Evolutionary conservation across 192 early-diverging fungal genomes (phyloP).

Genomic region (Coemansia sp.): DNA sequence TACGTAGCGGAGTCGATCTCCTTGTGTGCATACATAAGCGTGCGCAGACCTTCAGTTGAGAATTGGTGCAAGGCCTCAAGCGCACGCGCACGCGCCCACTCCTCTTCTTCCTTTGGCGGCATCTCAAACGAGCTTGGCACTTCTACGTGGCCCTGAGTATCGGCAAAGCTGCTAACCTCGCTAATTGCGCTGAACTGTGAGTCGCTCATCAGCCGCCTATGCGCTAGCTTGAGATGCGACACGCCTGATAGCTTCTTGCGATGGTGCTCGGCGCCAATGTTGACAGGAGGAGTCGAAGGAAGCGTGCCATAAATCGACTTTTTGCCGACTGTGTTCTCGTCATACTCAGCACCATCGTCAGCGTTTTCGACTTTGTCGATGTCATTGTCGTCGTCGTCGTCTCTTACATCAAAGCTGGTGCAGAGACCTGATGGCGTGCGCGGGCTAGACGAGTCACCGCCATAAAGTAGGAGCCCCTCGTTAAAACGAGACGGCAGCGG

Average conservation of each 20-base stretch:
- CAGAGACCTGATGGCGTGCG: conserved; percentile 5
- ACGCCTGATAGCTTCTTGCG: neutral
- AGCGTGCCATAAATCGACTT: neutral
- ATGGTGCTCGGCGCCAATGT: conserved; percentile 4
- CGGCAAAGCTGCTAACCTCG: conserved; percentile 45
- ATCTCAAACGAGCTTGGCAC: conserved; percentile 27
- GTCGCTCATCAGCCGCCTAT: conserved; percentile 43
- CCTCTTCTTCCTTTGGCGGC: conserved; percentile 58
- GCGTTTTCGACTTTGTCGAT: neutral
- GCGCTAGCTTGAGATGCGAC: conserved; percentile 5
- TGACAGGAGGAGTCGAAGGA: neutral
- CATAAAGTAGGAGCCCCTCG: neutral
- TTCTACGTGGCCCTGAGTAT: conserved; percentile 34
- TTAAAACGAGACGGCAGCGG: neutral
- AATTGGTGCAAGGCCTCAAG: conserved; percentile 70
- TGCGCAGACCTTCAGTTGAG: conserved; percentile 78
- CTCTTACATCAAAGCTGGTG: neutral
- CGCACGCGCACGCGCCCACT: conserved; percentile 62
- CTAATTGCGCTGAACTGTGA: conserved; percentile 39
- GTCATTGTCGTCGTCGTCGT: neutral
- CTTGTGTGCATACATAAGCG: conserved; percentile 74
- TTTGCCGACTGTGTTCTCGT: neutral
- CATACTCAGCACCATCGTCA: neutral
- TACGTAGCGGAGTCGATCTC: conserved; percentile 66
- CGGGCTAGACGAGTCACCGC: conserved; percentile 2